Percentiles rank a stretch among this genome's conserved stretches.
Conservation (phyloP, 2,329 filamentous ascomycete species). For the Aspergillus sp. region DNA sequence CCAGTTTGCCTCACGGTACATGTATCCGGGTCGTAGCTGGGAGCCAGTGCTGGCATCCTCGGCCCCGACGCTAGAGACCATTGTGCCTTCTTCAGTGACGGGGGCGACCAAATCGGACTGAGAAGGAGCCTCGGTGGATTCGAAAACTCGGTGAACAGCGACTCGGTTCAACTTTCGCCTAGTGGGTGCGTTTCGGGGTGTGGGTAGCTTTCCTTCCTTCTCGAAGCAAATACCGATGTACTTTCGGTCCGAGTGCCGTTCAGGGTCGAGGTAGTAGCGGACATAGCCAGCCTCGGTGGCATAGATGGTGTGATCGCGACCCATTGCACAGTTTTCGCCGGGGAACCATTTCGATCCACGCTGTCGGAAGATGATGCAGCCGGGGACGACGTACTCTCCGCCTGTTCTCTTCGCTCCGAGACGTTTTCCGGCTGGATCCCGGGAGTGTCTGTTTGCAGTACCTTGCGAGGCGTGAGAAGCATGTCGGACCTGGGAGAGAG, state of each 20-base stretch:
- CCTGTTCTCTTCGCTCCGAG: slow-evolving; percentile 90
- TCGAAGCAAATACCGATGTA: slow-evolving; percentile 93
- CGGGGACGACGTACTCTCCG: slow-evolving; percentile 88
- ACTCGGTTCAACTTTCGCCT: slow-evolving; percentile 73
- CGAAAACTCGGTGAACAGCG: slow-evolving; percentile 37
- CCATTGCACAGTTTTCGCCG: slow-evolving; percentile 92
- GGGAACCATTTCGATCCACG: slow-evolving; percentile 91
- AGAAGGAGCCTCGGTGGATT: slow-evolving; percentile 11
- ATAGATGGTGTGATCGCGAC: slow-evolving; percentile 94
- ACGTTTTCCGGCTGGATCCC: slow-evolving; percentile 74
- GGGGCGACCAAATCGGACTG: slow-evolving; percentile 23
- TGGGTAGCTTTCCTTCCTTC: slow-evolving; percentile 73
- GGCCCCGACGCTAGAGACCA: slow-evolving; percentile 17
- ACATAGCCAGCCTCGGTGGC: slow-evolving; percentile 83
- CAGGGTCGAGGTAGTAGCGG: slow-evolving; percentile 90
- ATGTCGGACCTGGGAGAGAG: slow-evolving; percentile 50
- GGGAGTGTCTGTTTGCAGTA: slow-evolving; percentile 61
- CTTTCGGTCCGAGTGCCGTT: slow-evolving; percentile 75
- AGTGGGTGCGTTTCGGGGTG: slow-evolving; percentile 67
- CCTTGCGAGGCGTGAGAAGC: slow-evolving; percentile 63
- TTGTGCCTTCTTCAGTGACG: slow-evolving; percentile 15
- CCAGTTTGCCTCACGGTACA: slow-evolving; percentile 64
- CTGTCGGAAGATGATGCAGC: slow-evolving; percentile 98
- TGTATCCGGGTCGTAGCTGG: slow-evolving; percentile 53
- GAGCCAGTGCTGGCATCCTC: slow-evolving; percentile 22